phyloP scores from a whole-genome alignment of 1,284 basidiomycete species.

The Inonotus obliquus region DNA sequence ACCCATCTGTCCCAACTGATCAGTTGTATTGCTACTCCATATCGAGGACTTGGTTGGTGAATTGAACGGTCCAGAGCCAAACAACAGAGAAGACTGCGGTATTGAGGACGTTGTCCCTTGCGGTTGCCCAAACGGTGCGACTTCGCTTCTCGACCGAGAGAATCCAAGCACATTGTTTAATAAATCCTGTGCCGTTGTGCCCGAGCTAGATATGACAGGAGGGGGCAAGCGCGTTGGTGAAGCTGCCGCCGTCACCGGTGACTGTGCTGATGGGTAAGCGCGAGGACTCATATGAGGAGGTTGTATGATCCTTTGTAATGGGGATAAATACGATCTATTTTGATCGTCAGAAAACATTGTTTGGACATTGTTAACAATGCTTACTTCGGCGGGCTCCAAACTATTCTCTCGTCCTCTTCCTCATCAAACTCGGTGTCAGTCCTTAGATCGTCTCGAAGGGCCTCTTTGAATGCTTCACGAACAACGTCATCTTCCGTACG shows the following conservation, averaged over 20 bases:
- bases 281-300: constrained; percentile 11
- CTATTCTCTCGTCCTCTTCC: constrained; percentile 56
- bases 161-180: constrained; percentile 48
- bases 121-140: constrained; percentile 5
- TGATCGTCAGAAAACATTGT: not conserved
- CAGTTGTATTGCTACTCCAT: constrained; percentile 24
- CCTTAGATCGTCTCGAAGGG: constrained; percentile 39
- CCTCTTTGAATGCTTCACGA: constrained; percentile 68
- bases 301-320: constrained; percentile 12
- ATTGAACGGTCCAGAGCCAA: constrained; percentile 27
- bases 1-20: not conserved
- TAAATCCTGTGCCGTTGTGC: constrained; percentile 59
- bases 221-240: constrained; percentile 19
- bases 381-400: constrained; percentile 55
- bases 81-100: constrained; percentile 26
- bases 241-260: not conserved
- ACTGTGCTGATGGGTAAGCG: constrained; percentile 1
- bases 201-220: constrained; percentile 24
- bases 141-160: not conserved
- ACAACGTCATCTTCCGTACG: constrained; percentile 81
- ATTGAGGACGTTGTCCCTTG: constrained; percentile 22
- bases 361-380: constrained; percentile 13
- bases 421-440: constrained; percentile 41
- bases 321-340: constrained; percentile 11
- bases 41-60: constrained; percentile 24